Percentiles rank a stretch among this genome's conserved stretches.
phyloP scores from a whole-genome alignment of 2,329 filamentous ascomycete species.

The Emmonsia crescens region DNA sequence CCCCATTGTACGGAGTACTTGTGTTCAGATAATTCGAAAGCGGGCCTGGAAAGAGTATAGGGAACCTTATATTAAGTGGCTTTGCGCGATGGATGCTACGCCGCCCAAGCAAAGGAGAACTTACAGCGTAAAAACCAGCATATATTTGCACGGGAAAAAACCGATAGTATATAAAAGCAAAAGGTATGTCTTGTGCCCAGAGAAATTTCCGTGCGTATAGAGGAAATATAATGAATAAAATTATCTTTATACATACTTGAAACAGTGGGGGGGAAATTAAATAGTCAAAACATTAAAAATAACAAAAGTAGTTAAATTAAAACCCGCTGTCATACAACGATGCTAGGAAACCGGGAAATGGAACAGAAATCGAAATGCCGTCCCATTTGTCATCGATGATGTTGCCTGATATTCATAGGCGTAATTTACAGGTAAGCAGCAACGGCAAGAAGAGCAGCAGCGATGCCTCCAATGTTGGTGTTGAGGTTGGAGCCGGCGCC shows the following conservation, averaged over 20 bases:
- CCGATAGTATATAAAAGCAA: too few relatives aligned
- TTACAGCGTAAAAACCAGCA: too few relatives aligned
- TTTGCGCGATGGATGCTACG: background rate
- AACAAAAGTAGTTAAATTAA: background rate
- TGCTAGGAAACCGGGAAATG: background rate
- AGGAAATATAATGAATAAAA: background rate
- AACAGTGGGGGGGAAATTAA: background rate
- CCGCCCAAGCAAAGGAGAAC: too few relatives aligned
- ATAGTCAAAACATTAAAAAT: background rate
- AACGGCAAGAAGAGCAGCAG: constrained; percentile 16
- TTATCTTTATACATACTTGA: background rate
- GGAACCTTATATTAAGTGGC: background rate
- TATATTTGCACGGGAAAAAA: too few relatives aligned
- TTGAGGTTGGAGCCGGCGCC: constrained; percentile 10
- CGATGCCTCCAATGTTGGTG: constrained; percentile 12
- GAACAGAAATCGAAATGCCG: background rate
- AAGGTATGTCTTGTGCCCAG: background rate
- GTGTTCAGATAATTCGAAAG: too few relatives aligned
- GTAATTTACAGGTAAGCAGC: constrained; percentile 35
- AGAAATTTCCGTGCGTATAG: background rate
- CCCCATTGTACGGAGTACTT: too few relatives aligned
- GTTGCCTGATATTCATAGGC: background rate
- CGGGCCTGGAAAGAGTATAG: background rate
- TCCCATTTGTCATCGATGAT: background rate
- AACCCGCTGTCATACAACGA: background rate